Evolutionary conservation across 345 rosid species (phyloP).

Genomic region (Turritis glabra): DNA sequence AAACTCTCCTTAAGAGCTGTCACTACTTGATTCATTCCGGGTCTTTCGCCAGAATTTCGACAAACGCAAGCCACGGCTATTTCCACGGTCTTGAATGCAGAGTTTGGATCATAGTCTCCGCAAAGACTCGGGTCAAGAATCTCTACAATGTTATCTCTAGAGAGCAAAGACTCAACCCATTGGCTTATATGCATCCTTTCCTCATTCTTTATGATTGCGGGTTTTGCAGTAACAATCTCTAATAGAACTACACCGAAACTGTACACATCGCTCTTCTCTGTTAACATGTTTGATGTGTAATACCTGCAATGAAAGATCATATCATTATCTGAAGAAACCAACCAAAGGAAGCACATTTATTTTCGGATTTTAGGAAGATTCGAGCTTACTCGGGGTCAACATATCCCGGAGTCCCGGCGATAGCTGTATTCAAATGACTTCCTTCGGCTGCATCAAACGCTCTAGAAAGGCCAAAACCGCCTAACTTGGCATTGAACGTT

Average conservation of each 20-base stretch:
- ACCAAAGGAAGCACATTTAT: neutral
- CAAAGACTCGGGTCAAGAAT: slow-evolving; percentile 51
- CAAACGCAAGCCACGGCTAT: slow-evolving; percentile 50
- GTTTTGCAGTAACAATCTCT: slow-evolving; percentile 53
- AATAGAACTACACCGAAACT: slow-evolving; percentile 58
- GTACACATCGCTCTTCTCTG: slow-evolving; percentile 62
- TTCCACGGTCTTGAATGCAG: slow-evolving; percentile 50
- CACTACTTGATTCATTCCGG: slow-evolving; percentile 46
- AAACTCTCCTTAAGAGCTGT: slow-evolving; percentile 44
- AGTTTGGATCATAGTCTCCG: slow-evolving; percentile 44
- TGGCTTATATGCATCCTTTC: slow-evolving; percentile 41
- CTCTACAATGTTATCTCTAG: slow-evolving; percentile 43
- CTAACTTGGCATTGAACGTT: slow-evolving; percentile 55
- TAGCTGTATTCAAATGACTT: slow-evolving; percentile 40
- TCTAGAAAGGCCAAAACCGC: slow-evolving; percentile 64
- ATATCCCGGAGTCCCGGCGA: slow-evolving; percentile 60
- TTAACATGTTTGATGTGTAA: slow-evolving; percentile 42
- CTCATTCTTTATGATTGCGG: slow-evolving; percentile 36
- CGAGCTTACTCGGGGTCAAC: slow-evolving; percentile 61
- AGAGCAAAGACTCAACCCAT: slow-evolving; percentile 46
- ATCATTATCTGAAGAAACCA: neutral
- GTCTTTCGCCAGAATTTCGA: slow-evolving; percentile 37
- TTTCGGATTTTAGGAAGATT: neutral
- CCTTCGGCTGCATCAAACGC: slow-evolving; percentile 46
- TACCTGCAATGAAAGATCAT: slow-evolving; percentile 25